phyloP scores from a whole-genome alignment of 768 basidiomycete genomes.

The Zangia roseola region DNA sequence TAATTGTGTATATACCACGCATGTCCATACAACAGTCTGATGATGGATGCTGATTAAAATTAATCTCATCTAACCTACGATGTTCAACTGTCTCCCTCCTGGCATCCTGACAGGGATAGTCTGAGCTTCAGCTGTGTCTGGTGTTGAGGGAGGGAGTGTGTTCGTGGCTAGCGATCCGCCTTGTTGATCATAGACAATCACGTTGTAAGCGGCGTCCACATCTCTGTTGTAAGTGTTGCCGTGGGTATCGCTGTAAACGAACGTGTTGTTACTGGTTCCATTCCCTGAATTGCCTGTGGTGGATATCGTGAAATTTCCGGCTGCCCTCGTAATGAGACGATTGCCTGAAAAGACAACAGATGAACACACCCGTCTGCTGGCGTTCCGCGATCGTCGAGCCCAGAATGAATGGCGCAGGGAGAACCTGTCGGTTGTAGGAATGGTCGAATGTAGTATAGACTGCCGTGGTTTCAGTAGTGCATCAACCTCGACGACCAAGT shows the following conservation, averaged over 20 bases:
- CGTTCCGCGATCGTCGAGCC: slow-evolving; percentile 56
- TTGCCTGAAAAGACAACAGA: neutral
- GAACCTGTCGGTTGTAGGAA: slow-evolving; percentile 58
- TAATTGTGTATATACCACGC: slow-evolving; percentile 9
- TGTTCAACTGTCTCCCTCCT: slow-evolving; percentile 24
- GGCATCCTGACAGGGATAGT: slow-evolving; percentile 34
- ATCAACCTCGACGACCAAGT: neutral
- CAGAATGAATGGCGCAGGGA: slow-evolving; percentile 58
- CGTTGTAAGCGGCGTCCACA: slow-evolving; percentile 60
- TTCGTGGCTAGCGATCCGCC: slow-evolving; percentile 46
- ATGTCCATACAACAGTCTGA: slow-evolving; percentile 6
- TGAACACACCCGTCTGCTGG: slow-evolving; percentile 54
- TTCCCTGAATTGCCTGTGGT: slow-evolving; percentile 56
- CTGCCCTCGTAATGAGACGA: slow-evolving; percentile 28
- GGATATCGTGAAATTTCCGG: slow-evolving; percentile 47
- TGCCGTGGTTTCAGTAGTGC: slow-evolving; percentile 22
- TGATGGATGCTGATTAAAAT: neutral
- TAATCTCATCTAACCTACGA: slow-evolving; percentile 2
- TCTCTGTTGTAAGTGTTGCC: slow-evolving; percentile 63
- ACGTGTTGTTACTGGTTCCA: slow-evolving; percentile 68
- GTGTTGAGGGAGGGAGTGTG: slow-evolving; percentile 4
- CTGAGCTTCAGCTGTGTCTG: neutral
- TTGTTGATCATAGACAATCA: slow-evolving; percentile 58
- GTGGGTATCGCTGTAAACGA: slow-evolving; percentile 54
- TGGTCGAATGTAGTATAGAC: slow-evolving; percentile 61